phyloP scores from a whole-genome alignment of 2,329 filamentous ascomycete genomes.

The Phialocephala subalpina region DNA sequence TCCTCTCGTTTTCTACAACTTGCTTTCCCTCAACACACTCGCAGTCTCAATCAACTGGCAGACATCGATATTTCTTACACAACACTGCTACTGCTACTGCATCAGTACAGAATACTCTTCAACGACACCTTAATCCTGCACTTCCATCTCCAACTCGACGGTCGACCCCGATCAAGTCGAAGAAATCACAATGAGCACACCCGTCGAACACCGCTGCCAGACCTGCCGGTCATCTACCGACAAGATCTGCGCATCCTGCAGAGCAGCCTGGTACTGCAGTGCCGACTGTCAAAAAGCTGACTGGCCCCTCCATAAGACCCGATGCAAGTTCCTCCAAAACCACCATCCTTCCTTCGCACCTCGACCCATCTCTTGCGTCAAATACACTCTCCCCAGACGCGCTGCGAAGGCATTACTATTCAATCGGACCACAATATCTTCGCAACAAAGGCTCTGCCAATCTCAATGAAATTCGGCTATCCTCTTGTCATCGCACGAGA shows the following conservation, averaged over 20 bases:
- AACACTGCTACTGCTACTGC: too few species aligned
- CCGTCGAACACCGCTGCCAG: background rate
- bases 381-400: slow-evolving; percentile 4
- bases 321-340: slow-evolving; percentile 18
- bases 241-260: slow-evolving; percentile 11
- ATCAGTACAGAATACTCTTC: too few species aligned
- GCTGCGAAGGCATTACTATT: slow-evolving; percentile 8
- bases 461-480: slow-evolving; percentile 13
- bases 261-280: slow-evolving; percentile 9
- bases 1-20: too few species aligned
- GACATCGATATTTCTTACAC: too few species aligned
- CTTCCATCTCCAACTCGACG: too few species aligned
- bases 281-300: slow-evolving; percentile 7
- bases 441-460: slow-evolving; percentile 6
- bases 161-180: too few species aligned
- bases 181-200: background rate
- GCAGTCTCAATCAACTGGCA: too few species aligned
- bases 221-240: background rate
- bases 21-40: too few species aligned
- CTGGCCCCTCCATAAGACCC: slow-evolving; percentile 4
- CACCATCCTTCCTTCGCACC: slow-evolving; percentile 1
- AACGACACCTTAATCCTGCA: too few species aligned
- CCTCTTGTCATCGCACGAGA: slow-evolving; percentile 12
- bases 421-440: slow-evolving; percentile 2
- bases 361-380: slow-evolving; percentile 11